Conservation (phyloP, 192 early-diverging fungal genomes). For the Coemansia brasiliensis region DNA sequence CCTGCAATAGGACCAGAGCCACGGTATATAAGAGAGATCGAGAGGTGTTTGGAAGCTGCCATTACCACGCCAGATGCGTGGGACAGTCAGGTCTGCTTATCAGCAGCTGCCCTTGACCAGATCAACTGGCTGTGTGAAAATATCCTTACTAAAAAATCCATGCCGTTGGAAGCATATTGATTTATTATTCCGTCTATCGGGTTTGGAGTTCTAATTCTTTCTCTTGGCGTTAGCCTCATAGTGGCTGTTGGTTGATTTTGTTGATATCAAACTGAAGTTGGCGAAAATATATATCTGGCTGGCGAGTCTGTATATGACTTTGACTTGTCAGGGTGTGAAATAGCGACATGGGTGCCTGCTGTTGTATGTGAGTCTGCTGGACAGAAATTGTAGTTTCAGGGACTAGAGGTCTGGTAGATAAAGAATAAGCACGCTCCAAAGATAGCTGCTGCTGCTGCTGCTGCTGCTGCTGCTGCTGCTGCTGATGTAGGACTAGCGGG, state of each 20-base stretch:
- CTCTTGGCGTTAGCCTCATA: too few relatives aligned
- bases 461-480: too few relatives aligned
- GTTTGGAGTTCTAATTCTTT: too few relatives aligned
- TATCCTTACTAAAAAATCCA: conserved; percentile 33
- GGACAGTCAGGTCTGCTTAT: conserved; percentile 38
- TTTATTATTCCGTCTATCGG: neutral
- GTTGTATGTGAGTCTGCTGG: too few relatives aligned
- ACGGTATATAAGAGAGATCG: conserved; percentile 34
- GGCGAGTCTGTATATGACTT: neutral
- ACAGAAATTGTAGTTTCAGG: too few relatives aligned
- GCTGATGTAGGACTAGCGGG: too few relatives aligned
- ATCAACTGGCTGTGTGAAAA: conserved; percentile 52
- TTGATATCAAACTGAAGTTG: neutral
- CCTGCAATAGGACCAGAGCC: conserved; percentile 40
- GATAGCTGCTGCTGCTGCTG: too few relatives aligned
- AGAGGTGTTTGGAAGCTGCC: conserved; percentile 26
- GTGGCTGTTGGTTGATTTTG: neutral
- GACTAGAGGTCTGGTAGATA: too few relatives aligned
- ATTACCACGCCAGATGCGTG: conserved; percentile 46
- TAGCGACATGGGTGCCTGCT: too few relatives aligned
- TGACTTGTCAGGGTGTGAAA: too few relatives aligned
- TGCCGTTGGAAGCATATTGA: conserved; percentile 9
- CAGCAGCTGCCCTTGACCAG: conserved; percentile 24
- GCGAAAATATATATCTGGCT: neutral
- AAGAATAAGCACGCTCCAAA: too few relatives aligned